Evolutionary conservation across 345 rosid species (phyloP), one percentile per base, ranked within the genome.

Genomic region (Durio zibethinus): DNA sequence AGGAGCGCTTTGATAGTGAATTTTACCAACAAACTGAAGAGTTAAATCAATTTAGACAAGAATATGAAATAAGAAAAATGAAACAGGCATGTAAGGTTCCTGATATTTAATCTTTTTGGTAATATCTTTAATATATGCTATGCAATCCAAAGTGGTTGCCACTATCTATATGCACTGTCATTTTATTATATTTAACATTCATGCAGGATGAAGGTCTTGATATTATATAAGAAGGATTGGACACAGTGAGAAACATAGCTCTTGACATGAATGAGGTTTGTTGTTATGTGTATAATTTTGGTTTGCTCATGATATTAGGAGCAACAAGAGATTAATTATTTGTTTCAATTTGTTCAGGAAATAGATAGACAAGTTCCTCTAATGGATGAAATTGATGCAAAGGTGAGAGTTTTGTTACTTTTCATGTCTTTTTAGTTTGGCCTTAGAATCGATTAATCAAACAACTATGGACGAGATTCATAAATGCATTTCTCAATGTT

Each of bases 331-430:
- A 53, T 64, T 78, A 40, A 72, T 72, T 38, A 18, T 66, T 78
- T 16, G 29, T 76, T 76, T 33, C 29, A 16, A 25, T 76, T 15
- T 82, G 31, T 69, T 53, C 88, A 93, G 98, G 96, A 90, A 82
- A 61, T 91, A 85, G 98, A 91, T 53, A 84, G 89, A 83, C 97
- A 92, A 87, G 93, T 89, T 76, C 98, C 94, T 36, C 76, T 92
- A 69, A 84, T 90, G 80, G 98, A 88, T 72, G 95, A 94, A 79
- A 94, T 93, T 74, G 98, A 90, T 53, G 81, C 89, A 47, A 91
- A 91, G 94, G 95, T 92, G 82, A 80, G 79, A 54, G 16, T 68
- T 79, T 40, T 43, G 42, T 79, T 74, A 52, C 59, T 8, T 38
- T 31, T 23, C 74, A 29, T 16, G 36, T 20, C 64, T 14, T 54